Conservation (phyloP, 2,329 filamentous ascomycete species). For the Didymella keratinophila region DNA sequence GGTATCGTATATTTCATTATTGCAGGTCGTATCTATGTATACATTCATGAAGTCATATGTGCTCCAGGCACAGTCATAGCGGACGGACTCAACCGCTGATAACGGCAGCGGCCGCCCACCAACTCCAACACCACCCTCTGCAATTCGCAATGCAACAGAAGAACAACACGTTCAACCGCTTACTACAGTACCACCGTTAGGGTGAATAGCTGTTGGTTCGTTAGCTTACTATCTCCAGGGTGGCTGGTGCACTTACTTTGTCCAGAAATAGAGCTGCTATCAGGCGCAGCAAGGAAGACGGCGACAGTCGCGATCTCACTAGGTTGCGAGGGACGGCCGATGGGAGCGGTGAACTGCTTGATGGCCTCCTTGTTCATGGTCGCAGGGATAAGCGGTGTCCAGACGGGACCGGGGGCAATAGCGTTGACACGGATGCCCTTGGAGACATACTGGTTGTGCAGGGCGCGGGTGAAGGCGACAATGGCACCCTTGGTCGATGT, state of each 20-base stretch:
- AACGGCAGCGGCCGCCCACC: slow-evolving; percentile 8
- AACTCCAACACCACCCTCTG: no score
- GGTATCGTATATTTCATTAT: slow-evolving; percentile 2
- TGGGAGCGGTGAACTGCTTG: slow-evolving; percentile 75
- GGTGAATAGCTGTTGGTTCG: slow-evolving; percentile 59
- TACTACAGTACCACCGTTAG: slow-evolving; percentile 57
- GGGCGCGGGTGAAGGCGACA: slow-evolving; percentile 77
- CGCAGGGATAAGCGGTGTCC: slow-evolving; percentile 54
- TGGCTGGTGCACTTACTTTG: slow-evolving; percentile 41
- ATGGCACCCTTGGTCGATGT: slow-evolving; percentile 82
- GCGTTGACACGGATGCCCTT: slow-evolving; percentile 80
- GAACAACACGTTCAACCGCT: slow-evolving; percentile 35
- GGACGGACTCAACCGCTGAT: slow-evolving; percentile 39
- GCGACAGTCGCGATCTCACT: slow-evolving; percentile 83
- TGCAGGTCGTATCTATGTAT: slow-evolving; percentile 9
- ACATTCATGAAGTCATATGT: slow-evolving; percentile 10
- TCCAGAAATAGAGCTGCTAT: slow-evolving; percentile 77
- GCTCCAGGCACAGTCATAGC: slow-evolving; percentile 7
- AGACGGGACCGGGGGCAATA: slow-evolving; percentile 73
- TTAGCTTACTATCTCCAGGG: not conserved
- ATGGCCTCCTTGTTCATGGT: slow-evolving; percentile 64
- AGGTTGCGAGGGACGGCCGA: slow-evolving; percentile 80
- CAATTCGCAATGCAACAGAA: no score
- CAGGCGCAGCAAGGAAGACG: slow-evolving; percentile 78
- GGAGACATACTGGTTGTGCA: slow-evolving; percentile 76